These are phyloP conservation scores for Quercus cerris DNA, from an alignment of 306 rosid genomes.

Conservation along the genomic window DNA sequence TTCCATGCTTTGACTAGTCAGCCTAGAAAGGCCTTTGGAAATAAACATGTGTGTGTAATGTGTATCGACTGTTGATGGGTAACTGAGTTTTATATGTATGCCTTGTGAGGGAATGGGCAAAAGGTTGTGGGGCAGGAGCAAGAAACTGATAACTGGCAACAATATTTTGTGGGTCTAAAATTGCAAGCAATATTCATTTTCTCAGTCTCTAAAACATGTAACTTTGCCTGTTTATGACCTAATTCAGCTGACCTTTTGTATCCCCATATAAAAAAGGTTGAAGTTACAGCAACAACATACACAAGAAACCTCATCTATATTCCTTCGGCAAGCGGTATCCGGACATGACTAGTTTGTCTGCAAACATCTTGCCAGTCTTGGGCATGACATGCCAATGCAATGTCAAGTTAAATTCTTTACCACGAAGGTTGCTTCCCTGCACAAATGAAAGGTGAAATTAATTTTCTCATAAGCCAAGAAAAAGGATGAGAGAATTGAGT, in stretches of 20 bases:
- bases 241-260: conserved; percentile 15
- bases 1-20: not conserved
- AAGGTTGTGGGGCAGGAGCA: not conserved
- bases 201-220: conserved; percentile 14
- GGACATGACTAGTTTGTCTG: conserved; percentile 66
- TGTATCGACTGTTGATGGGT: too few species aligned
- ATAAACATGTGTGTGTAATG: not conserved
- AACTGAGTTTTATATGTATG: not conserved
- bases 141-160: conserved; percentile 5
- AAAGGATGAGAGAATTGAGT: not conserved
- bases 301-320: conserved; percentile 50
- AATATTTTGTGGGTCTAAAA: conserved; percentile 14
- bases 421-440: conserved; percentile 85
- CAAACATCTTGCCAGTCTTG: conserved; percentile 91
- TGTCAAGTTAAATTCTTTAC: conserved; percentile 83
- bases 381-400: conserved; percentile 99
- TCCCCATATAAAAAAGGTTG: conserved; percentile 12
- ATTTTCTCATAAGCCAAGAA: not conserved
- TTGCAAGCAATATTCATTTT: conserved; percentile 12
- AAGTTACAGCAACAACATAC: conserved; percentile 32
- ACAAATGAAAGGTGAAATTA: not conserved
- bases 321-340: conserved; percentile 74
- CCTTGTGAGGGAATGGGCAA: not conserved
- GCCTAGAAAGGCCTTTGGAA: not conserved
- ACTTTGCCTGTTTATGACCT: conserved; percentile 26